These are phyloP conservation scores for Ophiostoma perfectum DNA, from an alignment of 2,329 filamentous ascomycete species.

Conservation along the genomic window DNA sequence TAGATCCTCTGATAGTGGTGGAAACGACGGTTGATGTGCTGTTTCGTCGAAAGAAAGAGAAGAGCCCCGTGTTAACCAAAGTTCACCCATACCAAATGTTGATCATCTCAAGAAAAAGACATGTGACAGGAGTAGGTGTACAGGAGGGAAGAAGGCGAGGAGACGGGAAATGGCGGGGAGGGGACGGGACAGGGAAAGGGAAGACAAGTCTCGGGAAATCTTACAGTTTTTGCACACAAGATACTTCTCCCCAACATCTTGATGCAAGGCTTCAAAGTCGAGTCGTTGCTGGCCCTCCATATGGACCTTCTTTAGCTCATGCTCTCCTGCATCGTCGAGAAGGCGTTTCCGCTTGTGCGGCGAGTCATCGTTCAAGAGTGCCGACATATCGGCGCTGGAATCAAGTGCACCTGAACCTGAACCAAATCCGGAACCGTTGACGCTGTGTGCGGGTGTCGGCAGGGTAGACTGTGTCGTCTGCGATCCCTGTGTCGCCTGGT, in stretches of 20 bases:
- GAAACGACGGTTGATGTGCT: conserved; percentile 47
- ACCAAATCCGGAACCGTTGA: conserved; percentile 49
- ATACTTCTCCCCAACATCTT: conserved; percentile 63
- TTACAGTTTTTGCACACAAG: conserved; percentile 63
- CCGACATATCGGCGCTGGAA: conserved; percentile 38
- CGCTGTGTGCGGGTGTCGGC: conserved; percentile 58
- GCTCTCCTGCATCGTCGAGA: conserved; percentile 51
- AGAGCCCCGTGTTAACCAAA: conserved; percentile 41
- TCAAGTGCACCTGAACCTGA: conserved; percentile 24
- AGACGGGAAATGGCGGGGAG: not conserved
- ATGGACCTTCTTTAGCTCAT: conserved; percentile 53
- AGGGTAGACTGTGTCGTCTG: conserved; percentile 40
- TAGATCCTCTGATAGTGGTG: conserved; percentile 50
- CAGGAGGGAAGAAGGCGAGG: not conserved
- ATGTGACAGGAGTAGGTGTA: not conserved
- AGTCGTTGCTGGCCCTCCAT: conserved; percentile 53
- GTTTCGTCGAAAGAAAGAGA: conserved; percentile 25
- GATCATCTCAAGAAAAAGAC: not conserved
- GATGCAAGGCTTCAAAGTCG: conserved; percentile 59
- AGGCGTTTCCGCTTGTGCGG: conserved; percentile 59
- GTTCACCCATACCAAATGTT: conserved; percentile 4
- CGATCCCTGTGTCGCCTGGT: not conserved
- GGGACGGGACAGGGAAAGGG: conserved; percentile 18
- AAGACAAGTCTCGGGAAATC: conserved; percentile 28
- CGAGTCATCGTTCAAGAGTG: conserved; percentile 41